Base-by-base conservation (phyloP, 176 grass and related monocot genomes). In the Olyra latifolia region DNA sequence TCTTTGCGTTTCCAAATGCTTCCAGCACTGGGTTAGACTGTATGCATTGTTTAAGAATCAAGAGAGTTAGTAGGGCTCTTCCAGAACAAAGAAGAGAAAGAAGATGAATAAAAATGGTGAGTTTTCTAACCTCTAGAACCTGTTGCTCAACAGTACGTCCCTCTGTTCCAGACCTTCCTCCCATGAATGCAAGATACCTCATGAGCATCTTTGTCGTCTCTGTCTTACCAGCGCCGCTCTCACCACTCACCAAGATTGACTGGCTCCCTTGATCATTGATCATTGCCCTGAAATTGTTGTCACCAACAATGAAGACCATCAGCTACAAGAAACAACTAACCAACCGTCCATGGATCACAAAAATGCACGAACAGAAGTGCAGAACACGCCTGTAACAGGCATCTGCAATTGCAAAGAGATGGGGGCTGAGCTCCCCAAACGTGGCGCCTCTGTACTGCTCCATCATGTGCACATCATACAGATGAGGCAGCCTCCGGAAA, bases 131-230 rank as follows among this genome's bases (percentile, higher is more conserved):
- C 95, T 98, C 91, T 48, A 98, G 62, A 62, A 98, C 95, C 80
- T 98, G 95, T 38, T 98, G 92, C 78, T 98, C 95, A 45, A 98
- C 91, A 3, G 95, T 98, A 43, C 95, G 85, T 6, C 91, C 95
- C 72, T 98, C 95, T 0, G 85, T 90, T 45, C 91, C 89, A 2
- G 95, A 94, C 85, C 92, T 74, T 66, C 95, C 95, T 10, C 95
- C 95, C 92, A 98, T 98, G 87, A 94, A 98, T 5, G 95, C 95
- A 27, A 98, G 87, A 62, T 98, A 98, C 70, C 95, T 90, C 95
- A 98, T 98, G 48, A 98, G 87, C 95, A 98, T 98, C 67, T 98
- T 98, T 4, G 95, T 98, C 15, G 91, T 98, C 85, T 94, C 95
- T 44, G 95, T 98, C 87, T 98, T 98, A 42, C 95, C 95, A 32